phyloP scores from a whole-genome alignment of 139 green algal species.

The Chlorella sp. region DNA sequence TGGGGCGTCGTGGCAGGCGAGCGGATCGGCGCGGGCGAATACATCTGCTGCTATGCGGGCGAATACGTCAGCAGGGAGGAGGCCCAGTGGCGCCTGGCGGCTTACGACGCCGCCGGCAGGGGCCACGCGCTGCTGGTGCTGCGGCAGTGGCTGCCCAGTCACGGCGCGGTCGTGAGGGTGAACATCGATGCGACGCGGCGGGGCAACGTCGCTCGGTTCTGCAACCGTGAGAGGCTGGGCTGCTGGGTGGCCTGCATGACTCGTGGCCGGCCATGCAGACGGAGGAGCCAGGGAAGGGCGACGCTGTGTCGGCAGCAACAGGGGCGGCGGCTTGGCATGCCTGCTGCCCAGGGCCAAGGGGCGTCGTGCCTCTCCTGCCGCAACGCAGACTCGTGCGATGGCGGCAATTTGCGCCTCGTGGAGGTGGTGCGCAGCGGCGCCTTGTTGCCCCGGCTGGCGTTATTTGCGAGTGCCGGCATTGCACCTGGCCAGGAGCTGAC shows the following conservation, averaged over 20 bases:
- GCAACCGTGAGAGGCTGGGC: constrained; percentile 61
- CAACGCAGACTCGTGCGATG: constrained; percentile 66
- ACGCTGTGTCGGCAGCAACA: background rate
- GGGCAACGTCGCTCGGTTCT: constrained; percentile 69
- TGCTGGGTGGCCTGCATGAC: background rate
- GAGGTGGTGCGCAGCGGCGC: constrained; percentile 41
- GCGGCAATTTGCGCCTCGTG: constrained; percentile 53
- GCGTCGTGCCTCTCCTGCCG: background rate
- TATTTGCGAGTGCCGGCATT: constrained; percentile 54
- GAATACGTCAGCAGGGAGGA: constrained; percentile 49
- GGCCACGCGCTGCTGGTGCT: constrained; percentile 68
- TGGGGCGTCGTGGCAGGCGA: constrained; percentile 29
- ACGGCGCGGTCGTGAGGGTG: constrained; percentile 40
- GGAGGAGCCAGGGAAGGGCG: background rate
- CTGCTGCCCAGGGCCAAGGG: background rate
- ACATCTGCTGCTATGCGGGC: constrained; percentile 55
- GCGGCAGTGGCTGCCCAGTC: constrained; percentile 49
- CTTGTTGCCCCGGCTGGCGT: constrained; percentile 46
- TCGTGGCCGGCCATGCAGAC: background rate
- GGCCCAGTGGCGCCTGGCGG: constrained; percentile 39
- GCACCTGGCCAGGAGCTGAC: constrained; percentile 59
- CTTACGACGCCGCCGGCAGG: constrained; percentile 43
- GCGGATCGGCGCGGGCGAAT: constrained; percentile 31
- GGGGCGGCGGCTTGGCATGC: background rate
- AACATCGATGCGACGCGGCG: constrained; percentile 68